phyloP scores from a whole-genome alignment of 306 rosid genomes.

The Betula pendula region DNA sequence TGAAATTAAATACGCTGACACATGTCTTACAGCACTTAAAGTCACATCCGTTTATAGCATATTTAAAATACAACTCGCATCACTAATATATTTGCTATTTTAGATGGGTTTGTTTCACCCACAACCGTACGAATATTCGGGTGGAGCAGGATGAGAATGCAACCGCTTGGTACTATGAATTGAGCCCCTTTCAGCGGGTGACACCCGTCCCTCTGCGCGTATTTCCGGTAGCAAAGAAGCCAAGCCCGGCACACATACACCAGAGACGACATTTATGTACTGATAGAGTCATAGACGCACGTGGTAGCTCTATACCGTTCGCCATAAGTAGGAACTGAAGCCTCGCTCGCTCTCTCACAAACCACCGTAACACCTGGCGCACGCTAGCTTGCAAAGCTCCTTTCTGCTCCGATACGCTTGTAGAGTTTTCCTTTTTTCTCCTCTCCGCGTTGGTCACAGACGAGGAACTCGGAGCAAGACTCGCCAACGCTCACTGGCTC shows the following conservation, averaged over 20 bases:
- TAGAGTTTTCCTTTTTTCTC: neutral
- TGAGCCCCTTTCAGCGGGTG: neutral
- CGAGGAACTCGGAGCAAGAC: neutral
- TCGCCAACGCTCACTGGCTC: neutral
- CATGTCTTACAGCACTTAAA: too few relatives aligned
- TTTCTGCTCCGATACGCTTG: neutral
- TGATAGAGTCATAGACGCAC: too few relatives aligned
- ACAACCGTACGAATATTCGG: too few relatives aligned
- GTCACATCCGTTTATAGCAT: too few relatives aligned
- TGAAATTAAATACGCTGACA: too few relatives aligned
- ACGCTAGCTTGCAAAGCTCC: constrained; percentile 1
- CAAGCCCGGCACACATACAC: neutral
- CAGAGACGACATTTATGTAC: too few relatives aligned
- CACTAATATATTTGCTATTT: too few relatives aligned
- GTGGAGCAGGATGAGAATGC: neutral
- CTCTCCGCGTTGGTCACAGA: constrained; percentile 2
- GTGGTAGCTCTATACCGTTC: neutral
- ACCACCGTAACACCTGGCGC: constrained; percentile 19
- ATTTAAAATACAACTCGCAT: too few relatives aligned
- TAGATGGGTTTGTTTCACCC: too few relatives aligned
- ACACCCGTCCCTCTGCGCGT: neutral
- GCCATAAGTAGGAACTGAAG: neutral
- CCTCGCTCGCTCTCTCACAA: neutral
- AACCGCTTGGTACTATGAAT: neutral
- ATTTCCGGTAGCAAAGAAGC: neutral